Evolutionary conservation across 163 green algal species (phyloP).

Genomic region (Prototheca wickerhamii): DNA sequence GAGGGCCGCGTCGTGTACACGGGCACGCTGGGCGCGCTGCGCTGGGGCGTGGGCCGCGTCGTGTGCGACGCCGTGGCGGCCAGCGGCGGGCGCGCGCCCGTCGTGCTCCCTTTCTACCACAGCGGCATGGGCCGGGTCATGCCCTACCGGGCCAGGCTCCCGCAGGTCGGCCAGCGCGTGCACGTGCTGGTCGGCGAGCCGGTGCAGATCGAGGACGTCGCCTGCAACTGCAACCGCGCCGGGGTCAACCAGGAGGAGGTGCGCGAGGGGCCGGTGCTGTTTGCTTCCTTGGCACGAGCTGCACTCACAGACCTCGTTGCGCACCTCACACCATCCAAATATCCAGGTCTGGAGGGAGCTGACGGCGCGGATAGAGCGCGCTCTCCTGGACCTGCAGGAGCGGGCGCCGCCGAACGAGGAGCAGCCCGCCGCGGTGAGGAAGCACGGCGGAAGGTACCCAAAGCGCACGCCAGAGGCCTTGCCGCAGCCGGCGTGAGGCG

Average conservation of each 20-base stretch:
- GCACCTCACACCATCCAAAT: neutral
- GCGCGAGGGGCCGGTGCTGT: constrained; percentile 9
- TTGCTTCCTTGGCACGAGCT: neutral
- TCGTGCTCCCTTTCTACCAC: constrained; percentile 78
- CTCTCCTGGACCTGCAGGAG: constrained; percentile 37
- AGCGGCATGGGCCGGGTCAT: constrained; percentile 61
- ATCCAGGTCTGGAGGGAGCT: constrained; percentile 52
- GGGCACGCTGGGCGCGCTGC: constrained; percentile 35
- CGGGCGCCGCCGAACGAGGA: constrained; percentile 32
- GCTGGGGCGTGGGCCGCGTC: constrained; percentile 71
- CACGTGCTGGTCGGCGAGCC: constrained; percentile 58
- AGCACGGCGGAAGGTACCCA: neutral
- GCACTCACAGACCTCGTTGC: neutral
- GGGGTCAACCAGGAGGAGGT: constrained; percentile 37
- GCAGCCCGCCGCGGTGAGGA: neutral
- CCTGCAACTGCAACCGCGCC: constrained; percentile 31
- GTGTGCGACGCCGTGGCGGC: constrained; percentile 51
- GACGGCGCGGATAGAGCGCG: constrained; percentile 32
- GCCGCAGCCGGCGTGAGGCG: too few species aligned
- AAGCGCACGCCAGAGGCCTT: too few species aligned
- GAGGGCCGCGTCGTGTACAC: constrained; percentile 58
- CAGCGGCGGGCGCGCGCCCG: constrained; percentile 20
- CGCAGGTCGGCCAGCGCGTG: constrained; percentile 42
- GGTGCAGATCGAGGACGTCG: constrained; percentile 56
- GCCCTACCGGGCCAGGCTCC: constrained; percentile 20